Conservation (phyloP, 305 asterid species). For the Striga hermonthica region DNA sequence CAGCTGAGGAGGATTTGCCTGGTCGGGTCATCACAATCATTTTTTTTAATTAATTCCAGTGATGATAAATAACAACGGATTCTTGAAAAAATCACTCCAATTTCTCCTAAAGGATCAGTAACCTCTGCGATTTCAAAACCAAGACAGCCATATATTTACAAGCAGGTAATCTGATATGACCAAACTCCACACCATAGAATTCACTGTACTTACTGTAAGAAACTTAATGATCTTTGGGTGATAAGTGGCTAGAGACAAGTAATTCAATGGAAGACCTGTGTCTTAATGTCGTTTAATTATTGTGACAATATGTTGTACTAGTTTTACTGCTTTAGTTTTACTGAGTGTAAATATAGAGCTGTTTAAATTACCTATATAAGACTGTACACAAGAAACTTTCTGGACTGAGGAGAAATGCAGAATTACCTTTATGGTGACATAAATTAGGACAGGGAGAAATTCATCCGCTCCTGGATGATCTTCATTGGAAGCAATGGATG, state of each 20-base stretch:
- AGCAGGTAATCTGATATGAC: background rate
- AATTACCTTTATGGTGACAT: slow-evolving; percentile 82
- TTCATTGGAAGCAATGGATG: slow-evolving; percentile 62
- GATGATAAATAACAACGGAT: background rate
- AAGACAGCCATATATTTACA: background rate
- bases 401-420: slow-evolving; percentile 3
- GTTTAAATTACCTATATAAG: background rate
- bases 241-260: no score
- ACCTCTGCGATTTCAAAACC: background rate
- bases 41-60: background rate
- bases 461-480: slow-evolving; percentile 96
- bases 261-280: background rate
- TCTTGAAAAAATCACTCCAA: background rate
- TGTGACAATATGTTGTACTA: background rate
- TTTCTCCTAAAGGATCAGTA: background rate
- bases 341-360: background rate
- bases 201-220: background rate
- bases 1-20: slow-evolving; percentile 90
- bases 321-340: background rate
- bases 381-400: background rate
- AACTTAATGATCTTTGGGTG: background rate
- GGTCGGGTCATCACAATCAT: slow-evolving; percentile 33
- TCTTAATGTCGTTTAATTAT: background rate
- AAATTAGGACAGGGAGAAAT: slow-evolving; percentile 88
- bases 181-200: background rate